These are phyloP conservation scores for Isochrysis galbana DNA, from an alignment of 78 protist genomes.

Conservation along the genomic window DNA sequence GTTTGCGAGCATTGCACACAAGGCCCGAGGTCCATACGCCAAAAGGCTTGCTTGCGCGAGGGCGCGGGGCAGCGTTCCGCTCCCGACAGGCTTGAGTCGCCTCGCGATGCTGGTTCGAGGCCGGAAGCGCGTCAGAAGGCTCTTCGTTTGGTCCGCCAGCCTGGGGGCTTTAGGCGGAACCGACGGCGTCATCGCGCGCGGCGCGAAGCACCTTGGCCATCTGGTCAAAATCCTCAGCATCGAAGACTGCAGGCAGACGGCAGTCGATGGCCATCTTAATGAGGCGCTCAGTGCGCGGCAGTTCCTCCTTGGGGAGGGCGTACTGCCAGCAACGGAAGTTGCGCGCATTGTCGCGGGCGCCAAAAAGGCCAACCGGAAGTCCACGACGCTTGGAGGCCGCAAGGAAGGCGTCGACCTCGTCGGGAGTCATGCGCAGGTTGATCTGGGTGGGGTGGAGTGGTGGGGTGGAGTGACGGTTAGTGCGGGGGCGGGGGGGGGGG, in stretches of 20 bases:
- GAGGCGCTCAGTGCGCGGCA: not conserved
- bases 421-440: not conserved
- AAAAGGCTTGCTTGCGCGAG: too few relatives aligned
- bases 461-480: not conserved
- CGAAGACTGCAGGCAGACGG: not conserved
- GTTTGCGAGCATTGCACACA: too few relatives aligned
- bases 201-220: constrained; percentile 7
- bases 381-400: not conserved
- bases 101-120: too few relatives aligned
- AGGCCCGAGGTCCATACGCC: too few relatives aligned
- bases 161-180: too few relatives aligned
- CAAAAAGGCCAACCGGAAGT: constrained; percentile 21
- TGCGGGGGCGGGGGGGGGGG: not conserved
- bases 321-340: constrained; percentile 21
- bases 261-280: constrained; percentile 14
- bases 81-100: too few relatives aligned
- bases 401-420: constrained; percentile 15
- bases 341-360: constrained; percentile 40
- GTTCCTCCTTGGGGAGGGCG: not conserved
- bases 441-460: not conserved
- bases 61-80: too few relatives aligned
- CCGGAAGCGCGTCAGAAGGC: too few relatives aligned
- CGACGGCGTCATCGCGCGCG: not conserved
- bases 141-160: too few relatives aligned
- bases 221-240: not conserved